Percentiles rank a stretch among this genome's conserved stretches.
These are phyloP conservation scores for Mucor piriformis DNA, from an alignment of 371 early-diverging fungal species.

Conservation along the genomic window DNA sequence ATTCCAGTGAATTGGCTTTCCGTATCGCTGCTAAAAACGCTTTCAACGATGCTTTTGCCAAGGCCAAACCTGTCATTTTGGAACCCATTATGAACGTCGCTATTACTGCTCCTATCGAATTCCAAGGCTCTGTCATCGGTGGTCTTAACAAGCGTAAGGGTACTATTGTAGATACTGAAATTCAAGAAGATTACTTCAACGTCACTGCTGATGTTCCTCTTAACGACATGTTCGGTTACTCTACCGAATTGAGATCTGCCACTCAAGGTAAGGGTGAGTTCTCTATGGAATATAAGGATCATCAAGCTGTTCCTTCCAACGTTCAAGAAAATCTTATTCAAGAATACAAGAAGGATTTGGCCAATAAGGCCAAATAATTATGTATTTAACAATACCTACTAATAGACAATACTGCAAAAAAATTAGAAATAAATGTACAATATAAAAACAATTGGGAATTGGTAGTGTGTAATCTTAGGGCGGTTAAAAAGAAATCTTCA, in stretches of 20 bases:
- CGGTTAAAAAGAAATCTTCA: no score
- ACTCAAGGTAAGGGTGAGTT: slow-evolving; percentile 99
- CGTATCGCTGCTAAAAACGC: slow-evolving; percentile 87
- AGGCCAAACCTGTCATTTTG: slow-evolving; percentile 82
- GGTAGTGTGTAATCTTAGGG: no score
- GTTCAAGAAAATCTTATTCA: slow-evolving; percentile 88
- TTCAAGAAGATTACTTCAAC: slow-evolving; percentile 92
- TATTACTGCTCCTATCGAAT: slow-evolving; percentile 90
- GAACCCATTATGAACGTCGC: slow-evolving; percentile 98
- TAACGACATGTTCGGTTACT: slow-evolving; percentile 98
- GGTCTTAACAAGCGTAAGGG: slow-evolving; percentile 97
- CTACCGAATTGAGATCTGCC: slow-evolving; percentile 91
- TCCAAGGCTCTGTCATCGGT: slow-evolving; percentile 92
- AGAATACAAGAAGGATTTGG: slow-evolving; percentile 60
- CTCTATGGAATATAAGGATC: slow-evolving; percentile 95
- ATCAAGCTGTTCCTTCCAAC: slow-evolving; percentile 78
- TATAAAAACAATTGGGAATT: no score
- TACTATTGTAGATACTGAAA: slow-evolving; percentile 90
- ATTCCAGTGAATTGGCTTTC: slow-evolving; percentile 97
- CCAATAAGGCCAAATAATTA: slow-evolving; percentile 25
- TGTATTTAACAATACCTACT: not conserved
- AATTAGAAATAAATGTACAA: no score
- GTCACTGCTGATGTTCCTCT: slow-evolving; percentile 87
- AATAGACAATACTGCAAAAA: no score
- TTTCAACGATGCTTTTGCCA: slow-evolving; percentile 86